These are phyloP conservation scores for Bruguiera parviflora DNA, from an alignment of 345 rosid genomes.

Conservation along the genomic window DNA sequence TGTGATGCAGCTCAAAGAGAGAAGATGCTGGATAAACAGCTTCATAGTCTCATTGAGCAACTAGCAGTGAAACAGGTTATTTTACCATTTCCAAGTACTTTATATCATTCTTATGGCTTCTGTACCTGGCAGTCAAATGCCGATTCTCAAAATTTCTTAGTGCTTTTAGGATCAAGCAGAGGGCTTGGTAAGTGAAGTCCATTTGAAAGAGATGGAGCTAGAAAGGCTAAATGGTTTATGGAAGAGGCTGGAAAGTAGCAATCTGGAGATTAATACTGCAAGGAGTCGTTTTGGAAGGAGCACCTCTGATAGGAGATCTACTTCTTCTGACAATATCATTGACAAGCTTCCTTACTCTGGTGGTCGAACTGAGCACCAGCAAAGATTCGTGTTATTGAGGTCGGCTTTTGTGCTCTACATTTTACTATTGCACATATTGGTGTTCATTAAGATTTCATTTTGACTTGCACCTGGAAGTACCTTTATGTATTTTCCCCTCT, in stretches of 20 bases:
- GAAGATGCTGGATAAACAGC: slow-evolving; percentile 86
- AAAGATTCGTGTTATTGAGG: slow-evolving; percentile 70
- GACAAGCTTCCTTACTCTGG: slow-evolving; percentile 60
- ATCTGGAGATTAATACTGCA: slow-evolving; percentile 49
- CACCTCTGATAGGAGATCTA: slow-evolving; percentile 50
- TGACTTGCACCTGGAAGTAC: slow-evolving; percentile 30
- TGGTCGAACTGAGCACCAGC: slow-evolving; percentile 55
- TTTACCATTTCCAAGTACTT: slow-evolving; percentile 6
- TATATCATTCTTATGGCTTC: not conserved
- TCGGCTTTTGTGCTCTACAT: slow-evolving; percentile 85
- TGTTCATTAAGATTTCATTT: slow-evolving; percentile 87
- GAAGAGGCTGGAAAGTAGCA: slow-evolving; percentile 53
- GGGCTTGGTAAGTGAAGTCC: slow-evolving; percentile 69
- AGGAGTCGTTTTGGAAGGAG: slow-evolving; percentile 71
- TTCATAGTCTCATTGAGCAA: slow-evolving; percentile 86
- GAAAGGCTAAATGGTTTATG: slow-evolving; percentile 65
- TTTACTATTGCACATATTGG: slow-evolving; percentile 65
- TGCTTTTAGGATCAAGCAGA: slow-evolving; percentile 79
- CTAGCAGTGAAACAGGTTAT: slow-evolving; percentile 81
- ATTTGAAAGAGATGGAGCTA: slow-evolving; percentile 64
- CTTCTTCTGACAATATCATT: slow-evolving; percentile 42
- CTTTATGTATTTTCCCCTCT: too few relatives aligned
- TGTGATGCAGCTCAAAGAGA: slow-evolving; percentile 74
- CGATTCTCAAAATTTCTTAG: slow-evolving; percentile 1
- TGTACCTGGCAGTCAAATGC: not conserved